A percentile compares a stretch with the other conserved stretches of the same genome.
Evolutionary conservation across 805 yeast genomes (phyloP).

Genomic region (Saitoella complicata): DNA sequence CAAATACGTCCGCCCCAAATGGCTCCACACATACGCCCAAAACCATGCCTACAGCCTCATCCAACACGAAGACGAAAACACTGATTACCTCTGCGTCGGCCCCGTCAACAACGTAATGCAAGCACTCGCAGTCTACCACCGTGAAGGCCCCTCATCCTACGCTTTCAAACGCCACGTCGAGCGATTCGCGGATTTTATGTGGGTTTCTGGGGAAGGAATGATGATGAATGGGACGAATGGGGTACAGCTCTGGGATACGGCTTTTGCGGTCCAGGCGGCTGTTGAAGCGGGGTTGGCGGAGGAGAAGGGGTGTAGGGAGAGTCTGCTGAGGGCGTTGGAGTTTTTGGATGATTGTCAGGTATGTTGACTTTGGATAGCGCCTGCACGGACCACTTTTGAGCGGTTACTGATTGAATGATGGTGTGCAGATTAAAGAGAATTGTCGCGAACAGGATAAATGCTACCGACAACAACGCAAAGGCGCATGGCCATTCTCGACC

Average conservation of each 20-base stretch:
- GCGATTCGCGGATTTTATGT: conserved; percentile 59
- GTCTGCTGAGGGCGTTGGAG: conserved; percentile 47
- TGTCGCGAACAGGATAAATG: conserved; percentile 45
- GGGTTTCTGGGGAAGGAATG: conserved; percentile 82
- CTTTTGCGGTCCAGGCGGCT: conserved; percentile 74
- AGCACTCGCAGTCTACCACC: conserved; percentile 49
- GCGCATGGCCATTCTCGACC: conserved; percentile 95
- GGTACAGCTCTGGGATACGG: conserved; percentile 91
- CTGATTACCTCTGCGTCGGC: conserved; percentile 73
- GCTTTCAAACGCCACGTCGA: conserved; percentile 38
- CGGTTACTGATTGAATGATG: too few relatives aligned
- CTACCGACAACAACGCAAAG: conserved; percentile 66
- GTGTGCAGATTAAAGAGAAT: conserved; percentile 43
- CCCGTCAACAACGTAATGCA: conserved; percentile 85
- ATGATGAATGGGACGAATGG: conserved; percentile 96
- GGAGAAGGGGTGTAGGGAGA: conserved; percentile 43
- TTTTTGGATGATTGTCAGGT: conserved; percentile 64
- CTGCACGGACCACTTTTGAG: too few relatives aligned
- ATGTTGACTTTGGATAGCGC: not conserved
- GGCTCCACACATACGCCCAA: conserved; percentile 42
- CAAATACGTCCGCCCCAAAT: conserved; percentile 54
- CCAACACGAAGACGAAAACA: conserved; percentile 58
- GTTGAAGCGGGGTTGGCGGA: conserved; percentile 67
- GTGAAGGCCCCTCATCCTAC: conserved; percentile 53
- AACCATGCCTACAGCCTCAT: conserved; percentile 44